Base-by-base conservation (phyloP, 202 grass and related monocot species). In the Carex arenaria region DNA sequence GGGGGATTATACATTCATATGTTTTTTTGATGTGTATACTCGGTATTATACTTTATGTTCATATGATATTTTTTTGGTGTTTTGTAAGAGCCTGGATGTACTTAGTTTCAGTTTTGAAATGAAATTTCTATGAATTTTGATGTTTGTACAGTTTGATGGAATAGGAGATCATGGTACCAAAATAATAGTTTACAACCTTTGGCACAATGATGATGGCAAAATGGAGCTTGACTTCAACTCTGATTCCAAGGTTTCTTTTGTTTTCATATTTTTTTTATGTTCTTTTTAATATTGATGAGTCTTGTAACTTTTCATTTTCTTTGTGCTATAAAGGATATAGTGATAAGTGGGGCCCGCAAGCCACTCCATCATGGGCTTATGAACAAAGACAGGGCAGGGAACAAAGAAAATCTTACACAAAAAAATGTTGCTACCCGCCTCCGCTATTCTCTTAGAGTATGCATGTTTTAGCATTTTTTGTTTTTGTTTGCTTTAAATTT, bases 151-250 rank as follows among this genome's bases (percentile, higher is more conserved):
- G 96, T 96, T 92, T 67, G 91, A 92, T 89, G 91, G 89, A 79
- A 90, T 99, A 61, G 93, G 96, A 82, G 84, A 96, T 28, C 89
- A 92, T 85, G 96, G 96, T 34, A 96, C 96, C 78, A 99, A 94
- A 76, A 84, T 99, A 86, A 87, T 99, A 79, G 86, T 99, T 81
- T 99, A 89, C 84, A 99, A 99, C 75, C 88, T 99, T 43, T 99
- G 96, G 96, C 75, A 93, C 72, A 99, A 99, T 36, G 96, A 99
- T 92, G 93, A 96, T 92, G 93, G 91, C 64, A 85, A 88, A 81
- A 89, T 96, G 91, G 96, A 99, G 85, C 88, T 99, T 85, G 90
- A 99, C 93, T 99, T 99, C 78, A 78, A 83, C 64, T 92, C 85
- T 61, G 87, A 99, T 89, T 53, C 81, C 66, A 89, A 94, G 96